Base-by-base conservation (phyloP, 768 basidiomycete genomes). In the Termitomyces sp. region DNA sequence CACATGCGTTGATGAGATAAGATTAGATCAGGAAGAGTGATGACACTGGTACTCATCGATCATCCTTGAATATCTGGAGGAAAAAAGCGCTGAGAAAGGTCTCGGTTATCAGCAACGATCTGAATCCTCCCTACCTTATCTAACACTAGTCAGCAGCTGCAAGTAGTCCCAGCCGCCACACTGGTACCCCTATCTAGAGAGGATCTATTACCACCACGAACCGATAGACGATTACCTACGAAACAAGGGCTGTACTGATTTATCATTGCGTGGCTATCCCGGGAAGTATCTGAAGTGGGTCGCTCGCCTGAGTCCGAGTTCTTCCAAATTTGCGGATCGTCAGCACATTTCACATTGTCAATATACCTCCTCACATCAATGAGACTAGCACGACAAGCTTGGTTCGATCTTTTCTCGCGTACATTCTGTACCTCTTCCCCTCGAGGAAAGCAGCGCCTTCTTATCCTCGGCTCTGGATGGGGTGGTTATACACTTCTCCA, bases 381-480 rank as follows among this genome's bases (percentile, higher is more conserved):
- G 64, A 56, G 45, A 2, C 34, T 47, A 20, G 17, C 31, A 5
- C 53, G 56, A 50, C 58, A 31, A 47, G 43, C 59, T 12, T 43
- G 38, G 38, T 25, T 36, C 1, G 20, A 17, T 17, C 5, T n/a
- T 15, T 47, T 43, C 5, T 43, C 59, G 2, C 54, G 45, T 4
- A 17, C 40, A 25, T 58, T 65, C 20, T 65, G 59, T 3, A 60
- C 56, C 5, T 62, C 64, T n/a, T 17, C 25, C 1, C 20, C 56
- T 36, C 58, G 61, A 43, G 46, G 56, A 34, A 81, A 77, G 64
- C 72, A 80, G 60, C 77, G 79, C 29, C 80, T 91, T 40, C 83
- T 90, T 20, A 86, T 91, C 62, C 75, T 91, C 7, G 89, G 89
- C 9, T 89, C 88, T 10, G 89, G 89, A 29, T 91, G 89, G 89